Conservation (phyloP, 2,329 filamentous ascomycete genomes). For the Ophiostoma populinum region DNA sequence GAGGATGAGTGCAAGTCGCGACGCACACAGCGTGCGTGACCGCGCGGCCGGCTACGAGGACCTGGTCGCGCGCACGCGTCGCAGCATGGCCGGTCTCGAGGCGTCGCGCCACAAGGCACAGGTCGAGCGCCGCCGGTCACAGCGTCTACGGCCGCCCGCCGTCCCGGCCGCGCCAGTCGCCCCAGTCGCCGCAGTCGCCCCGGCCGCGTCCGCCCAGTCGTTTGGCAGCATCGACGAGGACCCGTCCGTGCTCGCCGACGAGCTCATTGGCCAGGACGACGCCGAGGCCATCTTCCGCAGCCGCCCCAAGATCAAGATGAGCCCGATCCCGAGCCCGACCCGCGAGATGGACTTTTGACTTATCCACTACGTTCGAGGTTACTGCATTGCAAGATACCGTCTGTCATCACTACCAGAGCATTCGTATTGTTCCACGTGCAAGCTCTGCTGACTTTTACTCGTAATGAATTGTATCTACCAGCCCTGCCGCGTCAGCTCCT, state of each 20-base stretch:
- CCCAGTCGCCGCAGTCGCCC: background rate
- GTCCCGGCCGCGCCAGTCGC: background rate
- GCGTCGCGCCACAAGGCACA: conserved; percentile 43
- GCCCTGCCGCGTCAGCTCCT: conserved; percentile 57
- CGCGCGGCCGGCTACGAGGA: conserved; percentile 22
- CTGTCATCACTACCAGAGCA: too few species aligned
- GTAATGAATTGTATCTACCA: conserved; percentile 37
- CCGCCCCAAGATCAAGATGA: conserved; percentile 61
- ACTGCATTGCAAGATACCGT: too few species aligned
- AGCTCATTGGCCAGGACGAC: conserved; percentile 56
- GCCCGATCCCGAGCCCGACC: conserved; percentile 40
- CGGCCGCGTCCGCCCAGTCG: conserved; percentile 12
- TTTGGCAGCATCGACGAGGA: conserved; percentile 24
- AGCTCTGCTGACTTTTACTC: background rate
- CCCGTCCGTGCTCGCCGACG: conserved; percentile 41
- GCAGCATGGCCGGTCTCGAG: conserved; percentile 45
- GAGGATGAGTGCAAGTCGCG: background rate
- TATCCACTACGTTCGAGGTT: background rate
- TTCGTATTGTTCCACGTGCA: background rate
- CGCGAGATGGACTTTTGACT: conserved; percentile 1
- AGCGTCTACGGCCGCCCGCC: conserved; percentile 19
- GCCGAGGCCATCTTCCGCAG: conserved; percentile 75
- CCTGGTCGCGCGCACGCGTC: conserved; percentile 38
- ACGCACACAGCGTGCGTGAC: background rate
- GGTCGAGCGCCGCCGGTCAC: conserved; percentile 34